Conservation (phyloP, 148 eudicot species). For the Amaranthus cruentus region DNA sequence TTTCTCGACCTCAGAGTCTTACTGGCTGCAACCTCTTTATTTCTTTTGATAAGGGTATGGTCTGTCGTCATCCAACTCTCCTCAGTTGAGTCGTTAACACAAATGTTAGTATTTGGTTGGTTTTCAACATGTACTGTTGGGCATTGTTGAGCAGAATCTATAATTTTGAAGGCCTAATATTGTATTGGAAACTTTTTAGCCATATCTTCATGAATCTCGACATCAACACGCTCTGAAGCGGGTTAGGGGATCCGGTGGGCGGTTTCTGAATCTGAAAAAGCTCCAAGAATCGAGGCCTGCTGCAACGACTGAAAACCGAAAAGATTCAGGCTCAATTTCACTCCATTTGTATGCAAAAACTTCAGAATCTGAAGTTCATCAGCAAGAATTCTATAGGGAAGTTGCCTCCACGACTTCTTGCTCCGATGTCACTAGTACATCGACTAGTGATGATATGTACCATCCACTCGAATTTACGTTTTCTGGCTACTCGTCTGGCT, state of each 20-base stretch:
- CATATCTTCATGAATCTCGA: constrained; percentile 77
- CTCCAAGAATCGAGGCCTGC: constrained; percentile 32
- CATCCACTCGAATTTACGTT: constrained; percentile 39
- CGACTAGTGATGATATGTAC: constrained; percentile 28
- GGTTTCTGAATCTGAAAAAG: constrained; percentile 55
- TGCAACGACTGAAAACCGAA: constrained; percentile 21
- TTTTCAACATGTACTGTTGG: too few relatives aligned
- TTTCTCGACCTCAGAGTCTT: neutral
- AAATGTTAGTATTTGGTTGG: too few relatives aligned
- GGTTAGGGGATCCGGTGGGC: constrained; percentile 72
- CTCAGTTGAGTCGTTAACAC: neutral
- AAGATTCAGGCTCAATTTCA: constrained; percentile 19
- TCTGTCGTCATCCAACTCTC: neutral
- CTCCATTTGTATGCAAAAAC: constrained; percentile 17
- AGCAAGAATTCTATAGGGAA: constrained; percentile 26
- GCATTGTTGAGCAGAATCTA: too few relatives aligned
- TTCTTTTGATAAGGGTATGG: neutral
- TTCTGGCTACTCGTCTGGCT: constrained; percentile 35
- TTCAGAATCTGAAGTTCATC: constrained; percentile 27
- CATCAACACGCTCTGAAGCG: constrained; percentile 66
- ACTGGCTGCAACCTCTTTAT: neutral
- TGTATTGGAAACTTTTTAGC: constrained; percentile 28
- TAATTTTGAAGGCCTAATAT: neutral
- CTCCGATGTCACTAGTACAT: constrained; percentile 39
- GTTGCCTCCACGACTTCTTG: constrained; percentile 34